Base-by-base conservation (phyloP, 2,329 filamentous ascomycete species). In the Neoscytalidium dimidiatum region DNA sequence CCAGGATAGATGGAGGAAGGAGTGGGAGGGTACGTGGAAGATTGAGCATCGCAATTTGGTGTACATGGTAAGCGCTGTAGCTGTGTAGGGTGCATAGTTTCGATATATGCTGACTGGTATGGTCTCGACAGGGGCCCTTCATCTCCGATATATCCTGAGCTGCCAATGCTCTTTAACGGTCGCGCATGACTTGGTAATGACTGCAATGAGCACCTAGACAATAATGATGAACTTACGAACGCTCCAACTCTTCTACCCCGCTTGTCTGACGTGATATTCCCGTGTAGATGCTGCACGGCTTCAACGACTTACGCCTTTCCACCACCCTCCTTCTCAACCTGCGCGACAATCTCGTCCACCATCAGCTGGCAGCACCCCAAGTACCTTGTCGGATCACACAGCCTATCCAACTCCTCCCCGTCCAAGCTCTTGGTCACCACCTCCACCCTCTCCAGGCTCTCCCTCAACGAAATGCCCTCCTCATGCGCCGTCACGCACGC, bases 341-440 rank as follows among this genome's bases (percentile, higher is more conserved):
- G 19, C 19, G 28, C 41, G 4, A 61, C 29, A 9, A 61, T 26
- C 56, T 75, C 71, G 51, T 77, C 74, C 13, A 75, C 72, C 75
- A 77, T 77, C 5, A 75, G 67, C 23, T 71, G 72, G 58, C 75
- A 75, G 17, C 73, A 75, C 11, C 74, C 75, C 9, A 77, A 68
- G 68, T 84, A 84, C 48, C 82, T 83, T 26, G 78, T 77, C 1
- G 82, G 82, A 69, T 91, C 87, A 72, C 84, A 86, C 31, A 84
- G 77, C 9, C 85, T 82, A 23, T 78, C 71, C 21, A 91, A 75
- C 49, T 81, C 78, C 33, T 82, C 73, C 41, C 77, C 76, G 38
- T 81, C 75, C 44, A 85, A 75, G 62, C 81, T 78, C 4, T 70
- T 71, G 1, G 75, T 80, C 14, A 85, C 78, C 51, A 81, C 77